Evolutionary conservation across 148 eudicot species (phyloP).

Genomic region (Rhododendron henanense): DNA sequence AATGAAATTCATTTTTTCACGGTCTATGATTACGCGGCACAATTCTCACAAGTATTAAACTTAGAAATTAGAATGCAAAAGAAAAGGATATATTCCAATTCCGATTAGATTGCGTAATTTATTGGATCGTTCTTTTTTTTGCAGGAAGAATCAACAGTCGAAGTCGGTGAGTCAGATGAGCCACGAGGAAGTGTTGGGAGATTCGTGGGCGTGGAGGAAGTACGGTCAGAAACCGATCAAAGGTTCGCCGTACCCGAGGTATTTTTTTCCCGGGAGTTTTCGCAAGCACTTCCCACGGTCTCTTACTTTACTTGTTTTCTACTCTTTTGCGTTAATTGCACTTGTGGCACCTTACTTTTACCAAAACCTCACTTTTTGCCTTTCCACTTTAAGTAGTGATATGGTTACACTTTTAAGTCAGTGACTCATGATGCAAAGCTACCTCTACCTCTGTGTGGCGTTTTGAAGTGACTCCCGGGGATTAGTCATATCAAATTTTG

Average conservation of each 20-base stretch:
- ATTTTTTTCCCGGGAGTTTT: not conserved
- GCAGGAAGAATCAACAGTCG: constrained; percentile 44
- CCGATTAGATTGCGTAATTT: not conserved
- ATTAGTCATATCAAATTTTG: not conserved
- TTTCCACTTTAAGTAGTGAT: not conserved
- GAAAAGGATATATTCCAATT: not conserved
- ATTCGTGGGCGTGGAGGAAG: constrained; percentile 87
- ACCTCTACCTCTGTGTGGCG: not conserved
- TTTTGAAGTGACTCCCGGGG: not conserved
- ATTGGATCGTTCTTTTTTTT: not conserved
- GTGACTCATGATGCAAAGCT: not conserved
- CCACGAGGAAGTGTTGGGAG: constrained; percentile 43
- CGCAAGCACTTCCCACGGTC: not conserved
- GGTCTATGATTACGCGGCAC: not conserved
- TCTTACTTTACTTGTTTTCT: not conserved
- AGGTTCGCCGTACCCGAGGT: constrained; percentile 93
- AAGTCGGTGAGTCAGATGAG: constrained; percentile 40
- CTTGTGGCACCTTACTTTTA: not conserved
- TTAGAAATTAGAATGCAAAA: not conserved
- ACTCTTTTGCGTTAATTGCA: not conserved
- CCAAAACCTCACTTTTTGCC: not conserved
- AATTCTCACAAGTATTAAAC: not conserved
- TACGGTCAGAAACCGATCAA: constrained; percentile 92
- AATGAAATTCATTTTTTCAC: too few relatives aligned
- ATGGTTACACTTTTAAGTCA: not conserved